Percentiles rank a stretch among this genome's conserved stretches.
Conservation (phyloP, 192 early-diverging fungal genomes). For the Phycomyces blakesleeanus region DNA sequence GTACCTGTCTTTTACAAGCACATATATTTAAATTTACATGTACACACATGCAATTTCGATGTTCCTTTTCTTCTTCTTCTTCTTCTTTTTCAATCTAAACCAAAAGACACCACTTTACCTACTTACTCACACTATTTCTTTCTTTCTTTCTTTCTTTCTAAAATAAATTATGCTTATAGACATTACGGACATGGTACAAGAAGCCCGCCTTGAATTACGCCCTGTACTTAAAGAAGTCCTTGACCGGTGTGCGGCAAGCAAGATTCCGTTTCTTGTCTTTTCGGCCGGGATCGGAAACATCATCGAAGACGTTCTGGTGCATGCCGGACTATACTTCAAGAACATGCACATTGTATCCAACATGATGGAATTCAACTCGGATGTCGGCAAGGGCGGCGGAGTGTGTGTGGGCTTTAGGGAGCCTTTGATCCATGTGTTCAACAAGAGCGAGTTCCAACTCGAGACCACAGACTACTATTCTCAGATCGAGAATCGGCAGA, state of each 20-base stretch:
- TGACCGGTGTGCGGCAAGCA: conserved; percentile 16
- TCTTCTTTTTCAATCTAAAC: no score
- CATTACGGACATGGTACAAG: conserved; percentile 46
- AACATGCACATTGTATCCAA: conserved; percentile 75
- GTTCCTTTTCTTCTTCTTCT: no score
- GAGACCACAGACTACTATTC: conserved; percentile 41
- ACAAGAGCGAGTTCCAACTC: conserved; percentile 62
- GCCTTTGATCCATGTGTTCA: conserved; percentile 70
- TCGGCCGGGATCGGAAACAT: conserved; percentile 68
- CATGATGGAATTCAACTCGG: conserved; percentile 65
- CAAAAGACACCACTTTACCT: no score
- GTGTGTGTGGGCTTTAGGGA: conserved; percentile 56
- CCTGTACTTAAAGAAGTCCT: conserved; percentile 42
- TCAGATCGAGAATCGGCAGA: conserved; percentile 41
- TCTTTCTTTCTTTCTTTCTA: no score
- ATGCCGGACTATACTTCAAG: conserved; percentile 34
- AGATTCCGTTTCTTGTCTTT: conserved; percentile 65
- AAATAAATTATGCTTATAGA: conserved; percentile 23
- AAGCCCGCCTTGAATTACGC: conserved; percentile 49
- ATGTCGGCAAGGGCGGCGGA: conserved; percentile 35
- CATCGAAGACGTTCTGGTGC: conserved; percentile 53
- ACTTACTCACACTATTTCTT: no score
- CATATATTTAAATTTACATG: no score
- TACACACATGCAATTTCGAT: no score
- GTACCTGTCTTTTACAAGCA: no score